Evolutionary conservation across 2,329 filamentous ascomycete genomes (phyloP).

Genomic region (Colletotrichum sp.): DNA sequence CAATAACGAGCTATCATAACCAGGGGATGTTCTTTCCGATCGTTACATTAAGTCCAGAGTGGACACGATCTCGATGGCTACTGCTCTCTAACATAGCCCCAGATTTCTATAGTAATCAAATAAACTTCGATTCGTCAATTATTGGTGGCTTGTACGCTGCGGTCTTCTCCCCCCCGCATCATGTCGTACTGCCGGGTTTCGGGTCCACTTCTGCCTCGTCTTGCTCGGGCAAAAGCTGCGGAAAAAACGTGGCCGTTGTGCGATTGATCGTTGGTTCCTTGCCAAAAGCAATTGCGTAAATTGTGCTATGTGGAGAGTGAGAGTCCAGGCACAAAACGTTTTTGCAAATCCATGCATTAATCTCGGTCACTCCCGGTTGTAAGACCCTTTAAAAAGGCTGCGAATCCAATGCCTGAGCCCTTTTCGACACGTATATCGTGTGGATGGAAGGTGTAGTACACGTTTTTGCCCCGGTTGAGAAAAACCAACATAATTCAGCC

Average conservation of each 20-base stretch:
- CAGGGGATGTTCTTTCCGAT: background rate
- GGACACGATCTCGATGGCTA: background rate
- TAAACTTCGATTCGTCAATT: background rate
- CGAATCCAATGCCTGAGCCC: fast-evolving
- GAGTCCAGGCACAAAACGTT: background rate
- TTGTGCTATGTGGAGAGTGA: background rate
- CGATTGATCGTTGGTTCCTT: background rate
- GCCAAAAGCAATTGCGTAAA: background rate
- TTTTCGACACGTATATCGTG: background rate
- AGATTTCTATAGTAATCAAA: background rate
- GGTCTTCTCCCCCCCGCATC: background rate
- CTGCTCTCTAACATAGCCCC: background rate
- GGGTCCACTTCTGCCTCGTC: background rate
- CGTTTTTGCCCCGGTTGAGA: background rate
- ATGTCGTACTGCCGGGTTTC: background rate
- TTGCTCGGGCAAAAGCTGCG: background rate
- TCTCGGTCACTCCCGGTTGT: background rate
- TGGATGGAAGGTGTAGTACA: background rate
- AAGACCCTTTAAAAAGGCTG: background rate
- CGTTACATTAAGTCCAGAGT: background rate
- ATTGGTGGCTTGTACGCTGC: background rate
- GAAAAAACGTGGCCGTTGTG: background rate
- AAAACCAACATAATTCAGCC: background rate
- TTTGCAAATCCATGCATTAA: background rate
- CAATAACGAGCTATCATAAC: background rate